phyloP scores from a whole-genome alignment of 2,329 filamentous ascomycete species.

The Thielaviopsis euricoi region DNA sequence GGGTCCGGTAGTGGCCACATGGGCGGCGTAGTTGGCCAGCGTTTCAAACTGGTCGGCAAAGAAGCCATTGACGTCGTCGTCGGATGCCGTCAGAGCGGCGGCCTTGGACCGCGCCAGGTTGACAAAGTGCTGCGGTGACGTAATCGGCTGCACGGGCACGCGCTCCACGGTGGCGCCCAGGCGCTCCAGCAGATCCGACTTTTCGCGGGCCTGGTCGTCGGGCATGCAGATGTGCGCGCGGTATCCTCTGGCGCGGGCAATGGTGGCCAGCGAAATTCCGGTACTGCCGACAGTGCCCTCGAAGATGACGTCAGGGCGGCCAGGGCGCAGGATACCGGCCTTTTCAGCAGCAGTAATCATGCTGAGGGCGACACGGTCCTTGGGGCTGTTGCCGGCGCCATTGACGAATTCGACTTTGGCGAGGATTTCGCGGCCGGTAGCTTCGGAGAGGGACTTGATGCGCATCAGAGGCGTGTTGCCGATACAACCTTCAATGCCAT shows the following conservation, averaged over 20 bases:
- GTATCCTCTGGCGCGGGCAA: constrained; percentile 80
- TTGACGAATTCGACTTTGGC: constrained; percentile 96
- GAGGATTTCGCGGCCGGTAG: constrained; percentile 75
- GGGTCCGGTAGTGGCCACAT: constrained; percentile 68
- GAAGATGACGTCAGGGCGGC: constrained; percentile 85
- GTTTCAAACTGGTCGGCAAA: constrained; percentile 97
- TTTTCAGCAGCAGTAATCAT: constrained; percentile 77
- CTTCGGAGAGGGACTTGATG: constrained; percentile 70
- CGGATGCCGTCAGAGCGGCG: constrained; percentile 47
- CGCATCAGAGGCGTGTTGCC: constrained; percentile 82
- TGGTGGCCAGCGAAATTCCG: constrained; percentile 80
- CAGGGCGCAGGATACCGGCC: constrained; percentile 55
- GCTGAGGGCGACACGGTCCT: constrained; percentile 82
- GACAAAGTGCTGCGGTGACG: constrained; percentile 87
- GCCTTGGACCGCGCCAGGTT: constrained; percentile 73
- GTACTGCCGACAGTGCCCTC: constrained; percentile 95
- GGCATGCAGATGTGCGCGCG: constrained; percentile 95
- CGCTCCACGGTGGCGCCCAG: constrained; percentile 87
- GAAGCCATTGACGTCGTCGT: constrained; percentile 58
- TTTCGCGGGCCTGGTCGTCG: constrained; percentile 75
- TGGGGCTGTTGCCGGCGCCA: constrained; percentile 82
- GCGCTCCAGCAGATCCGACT: constrained; percentile 73
- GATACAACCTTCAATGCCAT: constrained; percentile 82
- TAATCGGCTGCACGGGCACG: constrained; percentile 79
- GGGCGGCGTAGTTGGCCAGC: constrained; percentile 72